Conservation (phyloP, 2,329 filamentous ascomycete species). For the Fusarium annulatum region DNA sequence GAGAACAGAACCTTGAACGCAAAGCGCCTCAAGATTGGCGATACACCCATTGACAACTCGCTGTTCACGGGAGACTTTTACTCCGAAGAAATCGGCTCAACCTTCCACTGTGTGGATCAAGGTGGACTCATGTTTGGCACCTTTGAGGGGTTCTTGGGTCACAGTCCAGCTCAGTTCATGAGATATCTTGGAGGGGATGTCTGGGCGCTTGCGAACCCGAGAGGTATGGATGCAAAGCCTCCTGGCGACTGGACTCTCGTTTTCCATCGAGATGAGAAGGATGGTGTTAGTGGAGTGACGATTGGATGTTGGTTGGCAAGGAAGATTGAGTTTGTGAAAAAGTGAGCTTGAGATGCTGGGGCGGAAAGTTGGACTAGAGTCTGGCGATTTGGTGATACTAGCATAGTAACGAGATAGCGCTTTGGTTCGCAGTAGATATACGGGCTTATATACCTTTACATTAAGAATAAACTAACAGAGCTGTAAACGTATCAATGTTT, state of each 20-base stretch:
- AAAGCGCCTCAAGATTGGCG: background rate
- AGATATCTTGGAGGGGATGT: slow-evolving; percentile 19
- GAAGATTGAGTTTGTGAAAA: slow-evolving; percentile 20
- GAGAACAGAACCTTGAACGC: slow-evolving; percentile 24
- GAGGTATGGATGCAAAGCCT: slow-evolving; percentile 34
- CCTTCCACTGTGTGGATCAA: slow-evolving; percentile 24
- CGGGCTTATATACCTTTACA: background rate
- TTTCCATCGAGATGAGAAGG: background rate
- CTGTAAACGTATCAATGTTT: background rate
- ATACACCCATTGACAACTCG: background rate
- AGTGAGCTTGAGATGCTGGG: background rate
- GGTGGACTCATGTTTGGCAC: slow-evolving; percentile 28
- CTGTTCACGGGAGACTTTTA: slow-evolving; percentile 21
- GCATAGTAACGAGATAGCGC: background rate
- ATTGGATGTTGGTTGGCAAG: slow-evolving; percentile 29
- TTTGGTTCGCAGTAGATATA: background rate
- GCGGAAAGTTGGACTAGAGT: background rate
- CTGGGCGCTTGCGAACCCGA: slow-evolving; percentile 22
- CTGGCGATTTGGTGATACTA: background rate
- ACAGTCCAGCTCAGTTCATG: slow-evolving; percentile 30
- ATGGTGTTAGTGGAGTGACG: background rate
- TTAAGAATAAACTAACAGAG: background rate
- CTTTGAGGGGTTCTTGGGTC: slow-evolving; percentile 24
- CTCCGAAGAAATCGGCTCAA: slow-evolving; percentile 24
- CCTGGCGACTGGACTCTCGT: slow-evolving; percentile 33